phyloP scores from a whole-genome alignment of 2,329 filamentous ascomycete species.

The Venturia aucupariae region DNA sequence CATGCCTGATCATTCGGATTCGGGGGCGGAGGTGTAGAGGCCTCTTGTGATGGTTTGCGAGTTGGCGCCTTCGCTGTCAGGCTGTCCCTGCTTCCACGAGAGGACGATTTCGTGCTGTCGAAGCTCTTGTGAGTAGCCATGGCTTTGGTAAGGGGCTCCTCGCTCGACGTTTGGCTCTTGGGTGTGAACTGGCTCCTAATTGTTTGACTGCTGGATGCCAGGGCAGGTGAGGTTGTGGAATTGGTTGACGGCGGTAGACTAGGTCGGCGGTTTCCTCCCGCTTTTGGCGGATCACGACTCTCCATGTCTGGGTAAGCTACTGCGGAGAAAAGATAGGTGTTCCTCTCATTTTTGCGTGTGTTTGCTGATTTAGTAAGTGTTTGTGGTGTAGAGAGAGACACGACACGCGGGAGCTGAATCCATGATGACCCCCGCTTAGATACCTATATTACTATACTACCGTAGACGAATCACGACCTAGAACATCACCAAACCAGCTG shows the following conservation, averaged over 20 bases:
- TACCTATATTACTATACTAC: too few species aligned
- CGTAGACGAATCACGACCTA: not conserved
- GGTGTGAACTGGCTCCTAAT: not conserved
- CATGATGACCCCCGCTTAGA: not conserved
- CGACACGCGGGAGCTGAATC: not conserved
- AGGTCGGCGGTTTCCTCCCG: not conserved
- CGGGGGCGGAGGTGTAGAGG: constrained; percentile 18
- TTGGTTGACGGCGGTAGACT: not conserved
- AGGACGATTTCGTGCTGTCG: constrained; percentile 7
- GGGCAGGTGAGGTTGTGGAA: not conserved
- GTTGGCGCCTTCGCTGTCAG: constrained; percentile 1
- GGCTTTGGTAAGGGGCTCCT: not conserved
- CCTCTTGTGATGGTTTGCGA: not conserved
- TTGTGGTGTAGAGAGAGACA: not conserved
- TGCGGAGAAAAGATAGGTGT: not conserved
- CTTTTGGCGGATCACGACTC: not conserved
- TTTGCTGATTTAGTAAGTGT: not conserved
- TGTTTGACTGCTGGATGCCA: constrained; percentile 1
- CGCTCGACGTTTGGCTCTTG: not conserved
- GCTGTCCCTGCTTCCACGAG: constrained; percentile 13
- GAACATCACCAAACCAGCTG: not conserved
- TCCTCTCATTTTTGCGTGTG: not conserved
- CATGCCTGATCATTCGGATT: constrained; percentile 29
- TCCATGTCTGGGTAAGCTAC: not conserved
- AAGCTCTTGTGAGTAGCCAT: constrained; percentile 11